Evolutionary conservation across 2,329 filamentous ascomycete species (phyloP), one percentile per base, ranked within the genome.

Genomic region (Aspergillus hiratsukae): DNA sequence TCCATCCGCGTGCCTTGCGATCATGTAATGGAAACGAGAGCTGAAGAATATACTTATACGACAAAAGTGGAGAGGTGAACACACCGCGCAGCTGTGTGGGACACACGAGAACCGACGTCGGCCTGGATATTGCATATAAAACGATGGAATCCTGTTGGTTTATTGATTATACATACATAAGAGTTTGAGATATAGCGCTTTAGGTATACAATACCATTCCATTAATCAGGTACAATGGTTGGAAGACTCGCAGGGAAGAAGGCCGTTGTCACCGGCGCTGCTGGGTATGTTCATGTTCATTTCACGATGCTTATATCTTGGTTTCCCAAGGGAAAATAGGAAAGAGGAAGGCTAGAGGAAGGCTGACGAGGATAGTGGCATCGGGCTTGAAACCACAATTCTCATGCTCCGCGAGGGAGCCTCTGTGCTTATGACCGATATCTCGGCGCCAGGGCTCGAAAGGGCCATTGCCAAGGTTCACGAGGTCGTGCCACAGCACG

Each of bases 351-450:
- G n/a, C n/a, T n/a, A n/a, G 31, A 37, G 14, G 6, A 37, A 7
- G 6, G 14, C 31, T 37, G 31, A 37, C 14, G 14, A 7, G 31
- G 31, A 37, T 51, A 76, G 92, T 69, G 92, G 92, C 69, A 97
- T 97, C 69, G 92, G 92, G 63, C 88, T 97, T 50, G 91, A 97
- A 79, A 96, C 92, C 1, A 84, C 84, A 54, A 92, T 97, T 64
- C 88, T 96, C 57, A 96, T 97, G 70, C 87, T 87, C 58, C 88
- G 88, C 62, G 92, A 97, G 79, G 92, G 91, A 60, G 92, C 91
- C 69, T 88, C 84, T 60, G 85, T 97, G 55, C 79, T 96, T 62
- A 86, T 97, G 84, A 84, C 88, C 59, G 92, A 97, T 70, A 90
- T 96, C 65, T 93, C 90, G 3, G 83, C 81, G 48, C 84, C 87